These are phyloP conservation scores for Colletotrichum scovillei DNA, from an alignment of 2,329 filamentous ascomycete genomes.

Conservation along the genomic window DNA sequence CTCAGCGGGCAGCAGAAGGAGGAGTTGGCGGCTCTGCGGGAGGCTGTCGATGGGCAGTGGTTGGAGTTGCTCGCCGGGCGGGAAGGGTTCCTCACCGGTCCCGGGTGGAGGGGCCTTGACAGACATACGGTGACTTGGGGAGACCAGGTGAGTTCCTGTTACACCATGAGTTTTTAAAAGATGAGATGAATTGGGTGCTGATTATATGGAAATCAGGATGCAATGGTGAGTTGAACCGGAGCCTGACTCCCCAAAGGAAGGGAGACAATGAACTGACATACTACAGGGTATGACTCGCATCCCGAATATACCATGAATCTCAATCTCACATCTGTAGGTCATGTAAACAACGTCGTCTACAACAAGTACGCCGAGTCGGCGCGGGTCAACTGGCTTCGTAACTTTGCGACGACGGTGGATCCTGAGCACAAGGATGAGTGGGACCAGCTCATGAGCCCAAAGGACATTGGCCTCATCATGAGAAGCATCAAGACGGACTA, in stretches of 20 bases:
- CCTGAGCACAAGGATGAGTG: conserved; percentile 71
- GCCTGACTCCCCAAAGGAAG: no score
- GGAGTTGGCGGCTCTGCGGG: conserved; percentile 16
- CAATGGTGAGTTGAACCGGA: conserved; percentile 35
- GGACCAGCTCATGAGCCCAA: conserved; percentile 75
- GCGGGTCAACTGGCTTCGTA: conserved; percentile 80
- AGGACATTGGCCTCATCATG: conserved; percentile 78
- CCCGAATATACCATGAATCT: conserved; percentile 5
- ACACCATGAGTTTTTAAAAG: conserved; percentile 34
- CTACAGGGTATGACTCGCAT: conserved; percentile 15
- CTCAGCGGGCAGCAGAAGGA: not conserved
- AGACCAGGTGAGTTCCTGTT: conserved; percentile 75
- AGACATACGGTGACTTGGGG: conserved; percentile 82
- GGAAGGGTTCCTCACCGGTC: conserved; percentile 78
- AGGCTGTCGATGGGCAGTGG: conserved; percentile 63
- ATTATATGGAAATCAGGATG: conserved; percentile 18
- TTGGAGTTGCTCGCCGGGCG: conserved; percentile 76
- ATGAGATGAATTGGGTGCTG: not conserved
- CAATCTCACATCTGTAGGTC: conserved; percentile 48
- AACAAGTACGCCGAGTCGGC: conserved; percentile 85
- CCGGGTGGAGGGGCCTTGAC: conserved; percentile 69
- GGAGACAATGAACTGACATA: conserved; percentile 29
- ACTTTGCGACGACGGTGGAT: conserved; percentile 74
- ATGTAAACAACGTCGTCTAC: conserved; percentile 91
- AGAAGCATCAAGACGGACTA: conserved; percentile 84